Evolutionary conservation across 306 rosid genomes (phyloP), one percentile per base, ranked within the genome.

Genomic region (Trichosanthes cucumerina): DNA sequence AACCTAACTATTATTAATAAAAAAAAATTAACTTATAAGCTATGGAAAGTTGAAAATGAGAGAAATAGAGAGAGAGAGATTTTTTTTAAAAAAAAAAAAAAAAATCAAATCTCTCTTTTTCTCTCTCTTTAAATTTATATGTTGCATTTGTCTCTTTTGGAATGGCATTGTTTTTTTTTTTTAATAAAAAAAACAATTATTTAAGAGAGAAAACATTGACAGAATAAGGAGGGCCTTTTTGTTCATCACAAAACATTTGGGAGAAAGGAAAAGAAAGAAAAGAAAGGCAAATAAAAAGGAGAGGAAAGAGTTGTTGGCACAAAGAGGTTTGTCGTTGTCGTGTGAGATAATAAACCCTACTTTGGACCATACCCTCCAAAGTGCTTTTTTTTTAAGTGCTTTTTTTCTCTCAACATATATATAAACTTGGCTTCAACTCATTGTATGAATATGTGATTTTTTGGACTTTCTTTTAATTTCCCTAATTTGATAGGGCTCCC

Each of bases 291-390:
- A 4, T n/a, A 68, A 4, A 5, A 41, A 11, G 21, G 2, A 46
- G 34, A n/a, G 38, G 11, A 70, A 24, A 70, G 43, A 24, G 46
- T 54, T 19, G 56, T 71, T 69, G 75, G 72, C 47, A 65, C 49
- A 65, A 41, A 69, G 76, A 71, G 76, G 76, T 46, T 46, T 71
- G 76, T 71, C 54, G 36, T 23, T 70, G 76, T 70, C 57, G n/a
- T 13, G 54, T 70, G 58, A 11, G 76, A 46, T 71, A 71, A 46
- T 71, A 71, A 46, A 71, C 57, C 76, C 76, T 71, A 46, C 76
- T 71, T 71, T 71, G 76, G 76, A 46, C 76, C 76, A 71, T 71
- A 71, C 26, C 77, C 77, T 52, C 10, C 77, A 73, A 47, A 72
- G 41, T 26, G n/a, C 58, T 26, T 26, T 10, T 64, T 72, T 47